Base-by-base conservation (phyloP, 1,139 yeast species). In the Nematodospora anomalae region DNA sequence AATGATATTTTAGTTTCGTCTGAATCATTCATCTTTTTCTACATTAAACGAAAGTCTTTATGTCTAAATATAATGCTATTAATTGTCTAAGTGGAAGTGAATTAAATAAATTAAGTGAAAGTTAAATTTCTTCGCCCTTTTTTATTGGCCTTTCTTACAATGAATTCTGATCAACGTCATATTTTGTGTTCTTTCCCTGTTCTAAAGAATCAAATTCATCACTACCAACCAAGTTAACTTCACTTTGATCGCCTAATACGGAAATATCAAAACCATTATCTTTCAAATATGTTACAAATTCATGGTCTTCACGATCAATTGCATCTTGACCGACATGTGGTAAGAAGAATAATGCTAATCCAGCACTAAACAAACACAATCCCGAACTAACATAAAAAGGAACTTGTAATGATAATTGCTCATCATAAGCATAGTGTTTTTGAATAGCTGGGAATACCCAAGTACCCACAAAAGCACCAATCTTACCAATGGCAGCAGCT, bases 381-480 rank as follows among this genome's bases (percentile, higher is more conserved):
- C 88, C 72, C 10, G 95, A 79, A 10, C 95, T 82, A 38, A 89
- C 78, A 70, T 80, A 88, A 59, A 88, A 88, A 36, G 96, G 94
- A 39, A 83, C 84, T 58, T 78, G 79, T 54, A 79, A 64, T 41
- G 87, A 87, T 36, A 64, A 57, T 5, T 62, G 56, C 6, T 40
- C 32, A 12, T 32, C 32, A 23, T 41, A 35, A 12, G 74, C 67
- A 44, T 67, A 66, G 33, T 62, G 57, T 43, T 64, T 67, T 45
- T 79, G 77, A 45, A 84, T 77, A 35, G 76, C 74, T 32, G 96
- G 96, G 77, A 90, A 90, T 21, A 83, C 83, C 60, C 83, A 87
- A 32, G 94, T 82, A 41, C 97, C 96, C 22, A 83, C 88, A 56
- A 89, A 89, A 1, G 96, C 97, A 55, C 97, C 97, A 44, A 88